phyloP scores from a whole-genome alignment of 345 rosid genomes.

The Kandelia obovata region DNA sequence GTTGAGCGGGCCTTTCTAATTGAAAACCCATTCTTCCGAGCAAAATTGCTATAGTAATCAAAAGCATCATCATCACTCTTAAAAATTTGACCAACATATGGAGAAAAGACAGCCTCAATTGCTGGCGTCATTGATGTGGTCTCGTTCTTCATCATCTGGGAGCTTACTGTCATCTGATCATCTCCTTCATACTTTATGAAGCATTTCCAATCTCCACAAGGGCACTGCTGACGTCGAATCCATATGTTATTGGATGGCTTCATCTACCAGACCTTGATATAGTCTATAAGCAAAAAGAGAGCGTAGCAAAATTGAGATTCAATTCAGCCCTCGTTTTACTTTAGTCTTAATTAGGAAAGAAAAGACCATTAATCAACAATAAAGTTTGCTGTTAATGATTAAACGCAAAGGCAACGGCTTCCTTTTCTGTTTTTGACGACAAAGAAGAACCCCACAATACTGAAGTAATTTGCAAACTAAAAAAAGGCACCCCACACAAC shows the following conservation, averaged over 20 bases:
- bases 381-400: too few relatives aligned
- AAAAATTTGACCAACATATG: conserved; percentile 87
- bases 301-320: not conserved
- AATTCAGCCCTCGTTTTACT: not conserved
- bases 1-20: conserved; percentile 90
- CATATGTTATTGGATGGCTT: conserved; percentile 70
- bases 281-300: conserved; percentile 10
- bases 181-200: conserved; percentile 63
- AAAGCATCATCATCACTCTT: conserved; percentile 79
- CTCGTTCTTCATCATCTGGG: conserved; percentile 53
- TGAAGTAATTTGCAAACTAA: not conserved
- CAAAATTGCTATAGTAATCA: conserved; percentile 76
- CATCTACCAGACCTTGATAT: conserved; percentile 23
- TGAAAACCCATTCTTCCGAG: conserved; percentile 83
- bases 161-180: conserved; percentile 44
- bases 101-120: conserved; percentile 51
- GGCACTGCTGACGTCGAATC: conserved; percentile 88
- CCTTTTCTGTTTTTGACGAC: not conserved
- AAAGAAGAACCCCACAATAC: not conserved
- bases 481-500: not conserved
- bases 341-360: not conserved
- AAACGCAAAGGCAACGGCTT: not conserved
- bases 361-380: not conserved
- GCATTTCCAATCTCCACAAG: conserved; percentile 97
- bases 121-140: conserved; percentile 39